Conservation (phyloP, 768 basidiomycete species). For the Amanita pallidorosea region DNA sequence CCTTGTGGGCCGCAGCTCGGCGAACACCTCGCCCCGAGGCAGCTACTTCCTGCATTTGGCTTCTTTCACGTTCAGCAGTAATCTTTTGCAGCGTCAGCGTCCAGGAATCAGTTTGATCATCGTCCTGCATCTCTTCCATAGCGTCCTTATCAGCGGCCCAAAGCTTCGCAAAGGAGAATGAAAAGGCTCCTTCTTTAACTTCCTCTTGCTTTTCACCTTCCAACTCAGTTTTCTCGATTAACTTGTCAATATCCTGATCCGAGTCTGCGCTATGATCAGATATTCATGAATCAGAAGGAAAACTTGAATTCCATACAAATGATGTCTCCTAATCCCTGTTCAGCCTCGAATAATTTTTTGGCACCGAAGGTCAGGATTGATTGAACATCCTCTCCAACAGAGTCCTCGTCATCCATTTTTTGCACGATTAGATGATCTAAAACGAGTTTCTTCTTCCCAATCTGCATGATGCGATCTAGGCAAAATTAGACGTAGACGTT, state of each 20-base stretch:
- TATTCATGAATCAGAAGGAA: neutral
- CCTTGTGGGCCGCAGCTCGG: conserved; percentile 50
- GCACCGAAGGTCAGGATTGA: conserved; percentile 88
- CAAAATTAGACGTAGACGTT: neutral
- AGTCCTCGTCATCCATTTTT: conserved; percentile 83
- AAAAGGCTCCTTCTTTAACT: conserved; percentile 38
- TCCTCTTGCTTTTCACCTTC: conserved; percentile 48
- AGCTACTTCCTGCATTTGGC: conserved; percentile 33
- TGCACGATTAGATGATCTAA: conserved; percentile 94
- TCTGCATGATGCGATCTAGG: conserved; percentile 82
- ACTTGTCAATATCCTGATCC: conserved; percentile 72
- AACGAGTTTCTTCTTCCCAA: conserved; percentile 91
- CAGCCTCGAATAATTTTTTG: conserved; percentile 69
- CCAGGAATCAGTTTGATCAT: conserved; percentile 73
- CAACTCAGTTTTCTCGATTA: conserved; percentile 78
- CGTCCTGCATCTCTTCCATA: conserved; percentile 58
- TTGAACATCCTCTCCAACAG: conserved; percentile 65
- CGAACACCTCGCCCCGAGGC: conserved; percentile 66
- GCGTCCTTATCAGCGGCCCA: conserved; percentile 76
- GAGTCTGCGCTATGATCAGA: conserved; percentile 36
- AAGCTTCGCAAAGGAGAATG: conserved; percentile 85
- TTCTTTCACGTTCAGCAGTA: conserved; percentile 30
- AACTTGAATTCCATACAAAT: conserved; percentile 35
- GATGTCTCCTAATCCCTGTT: conserved; percentile 52
- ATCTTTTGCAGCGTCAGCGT: conserved; percentile 53